Percentiles rank a stretch among this genome's conserved stretches.
phyloP scores from a whole-genome alignment of 2,329 filamentous ascomycete species.

The Xylariaceae sp. region DNA sequence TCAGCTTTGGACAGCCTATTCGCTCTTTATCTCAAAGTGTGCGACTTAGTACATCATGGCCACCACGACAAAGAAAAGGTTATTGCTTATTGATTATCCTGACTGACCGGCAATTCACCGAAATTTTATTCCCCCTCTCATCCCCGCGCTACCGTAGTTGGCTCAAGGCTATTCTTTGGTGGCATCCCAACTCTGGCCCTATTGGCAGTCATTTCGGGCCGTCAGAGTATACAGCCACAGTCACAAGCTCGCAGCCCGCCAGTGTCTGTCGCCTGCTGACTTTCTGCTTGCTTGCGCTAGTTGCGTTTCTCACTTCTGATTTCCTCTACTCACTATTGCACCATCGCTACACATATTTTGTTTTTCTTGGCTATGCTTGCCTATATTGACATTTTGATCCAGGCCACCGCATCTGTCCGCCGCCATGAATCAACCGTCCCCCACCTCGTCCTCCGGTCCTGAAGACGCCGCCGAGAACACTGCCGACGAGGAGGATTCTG shows the following conservation, averaged over 20 bases:
- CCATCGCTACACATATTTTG: conserved; percentile 10
- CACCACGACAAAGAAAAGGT: conserved; percentile 32
- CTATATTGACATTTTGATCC: conserved; percentile 35
- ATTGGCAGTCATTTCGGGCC: conserved; percentile 32
- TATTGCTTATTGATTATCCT: conserved; percentile 17
- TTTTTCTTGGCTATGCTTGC: conserved; percentile 22
- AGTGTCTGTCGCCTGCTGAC: conserved; percentile 5
- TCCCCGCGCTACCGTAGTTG: neutral
- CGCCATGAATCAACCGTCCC: conserved; percentile 68
- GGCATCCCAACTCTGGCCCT: conserved; percentile 11
- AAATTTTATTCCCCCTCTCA: neutral
- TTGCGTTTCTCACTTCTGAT: conserved; percentile 18
- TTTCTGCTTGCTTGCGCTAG: conserved; percentile 11
- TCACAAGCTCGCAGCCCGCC: conserved; percentile 25
- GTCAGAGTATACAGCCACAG: conserved; percentile 28
- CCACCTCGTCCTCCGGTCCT: conserved; percentile 74
- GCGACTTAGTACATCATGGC: conserved; percentile 20
- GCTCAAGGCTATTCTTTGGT: conserved; percentile 1
- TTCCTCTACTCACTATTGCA: conserved; percentile 7
- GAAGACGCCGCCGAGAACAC: conserved; percentile 89
- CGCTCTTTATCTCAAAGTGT: neutral
- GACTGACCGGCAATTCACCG: neutral
- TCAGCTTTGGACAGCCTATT: neutral
- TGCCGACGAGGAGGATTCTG: conserved; percentile 96
- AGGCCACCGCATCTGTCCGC: conserved; percentile 60